Evolutionary conservation across 805 yeast species (phyloP).

Genomic region (Diddensiella caesifluorescens): DNA sequence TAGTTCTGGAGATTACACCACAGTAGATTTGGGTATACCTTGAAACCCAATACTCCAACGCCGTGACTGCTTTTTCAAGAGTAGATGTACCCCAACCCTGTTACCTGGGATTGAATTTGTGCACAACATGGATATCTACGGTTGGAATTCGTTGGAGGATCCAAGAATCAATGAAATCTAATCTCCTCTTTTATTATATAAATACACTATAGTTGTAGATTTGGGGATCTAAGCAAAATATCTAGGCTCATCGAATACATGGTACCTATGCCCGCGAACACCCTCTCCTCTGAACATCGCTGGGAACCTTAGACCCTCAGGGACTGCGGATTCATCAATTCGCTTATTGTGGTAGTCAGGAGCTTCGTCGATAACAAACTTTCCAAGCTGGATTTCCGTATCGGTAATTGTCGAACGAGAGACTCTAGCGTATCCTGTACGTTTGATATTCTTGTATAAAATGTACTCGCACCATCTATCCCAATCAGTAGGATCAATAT

Average conservation of each 20-base stretch:
- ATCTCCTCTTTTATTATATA: too few species aligned
- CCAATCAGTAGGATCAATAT: slow-evolving; percentile 88
- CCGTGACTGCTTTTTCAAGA: background rate
- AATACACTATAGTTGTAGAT: too few species aligned
- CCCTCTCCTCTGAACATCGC: slow-evolving; percentile 79
- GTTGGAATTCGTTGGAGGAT: too few species aligned
- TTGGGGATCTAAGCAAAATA: slow-evolving; percentile 54
- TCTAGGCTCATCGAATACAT: slow-evolving; percentile 91
- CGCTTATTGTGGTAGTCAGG: slow-evolving; percentile 52
- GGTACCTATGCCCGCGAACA: slow-evolving; percentile 87
- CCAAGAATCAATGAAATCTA: too few species aligned
- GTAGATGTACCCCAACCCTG: too few species aligned
- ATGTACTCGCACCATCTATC: slow-evolving; percentile 99
- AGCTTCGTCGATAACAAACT: slow-evolving; percentile 56
- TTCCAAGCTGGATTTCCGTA: slow-evolving; percentile 93
- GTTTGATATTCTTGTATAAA: slow-evolving; percentile 74
- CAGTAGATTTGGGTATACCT: slow-evolving; percentile 1
- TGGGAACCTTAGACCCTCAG: slow-evolving; percentile 70
- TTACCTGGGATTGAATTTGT: too few species aligned
- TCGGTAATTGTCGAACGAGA: slow-evolving; percentile 92
- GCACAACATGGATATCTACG: too few species aligned
- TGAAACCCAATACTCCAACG: too few species aligned
- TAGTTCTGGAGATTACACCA: too few species aligned
- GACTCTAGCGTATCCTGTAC: slow-evolving; percentile 91
- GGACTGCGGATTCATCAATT: slow-evolving; percentile 51